phyloP scores from a whole-genome alignment of 176 grass and related monocot genomes.

The Eleusine coracana region DNA sequence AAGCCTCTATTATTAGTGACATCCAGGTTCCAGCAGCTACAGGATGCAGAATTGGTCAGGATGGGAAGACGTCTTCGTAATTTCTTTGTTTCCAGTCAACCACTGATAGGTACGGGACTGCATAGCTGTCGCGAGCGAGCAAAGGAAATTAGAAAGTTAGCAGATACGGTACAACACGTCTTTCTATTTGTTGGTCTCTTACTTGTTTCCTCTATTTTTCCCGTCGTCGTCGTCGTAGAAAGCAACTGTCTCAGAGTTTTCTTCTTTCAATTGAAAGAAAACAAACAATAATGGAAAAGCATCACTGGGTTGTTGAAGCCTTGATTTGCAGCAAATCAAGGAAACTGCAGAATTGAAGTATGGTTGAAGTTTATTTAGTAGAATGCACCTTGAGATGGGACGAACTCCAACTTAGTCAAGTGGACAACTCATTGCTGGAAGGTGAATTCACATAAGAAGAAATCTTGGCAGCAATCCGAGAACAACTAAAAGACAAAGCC shows the following conservation, averaged over 20 bases:
- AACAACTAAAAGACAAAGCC: no score
- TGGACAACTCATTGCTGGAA: no score
- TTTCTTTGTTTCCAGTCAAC: not conserved
- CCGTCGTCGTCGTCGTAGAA: no score
- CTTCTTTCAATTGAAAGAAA: not conserved
- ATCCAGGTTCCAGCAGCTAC: not conserved
- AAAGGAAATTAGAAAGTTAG: not conserved
- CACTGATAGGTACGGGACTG: constrained; percentile 31
- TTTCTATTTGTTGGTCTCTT: not conserved
- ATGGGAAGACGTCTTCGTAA: no score
- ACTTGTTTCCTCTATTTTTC: not conserved
- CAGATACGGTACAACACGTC: not conserved
- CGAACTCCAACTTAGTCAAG: no score
- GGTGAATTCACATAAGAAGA: no score
- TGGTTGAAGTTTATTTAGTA: not conserved
- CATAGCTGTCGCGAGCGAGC: constrained; percentile 17
- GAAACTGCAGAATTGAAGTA: not conserved
- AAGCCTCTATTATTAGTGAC: no score
- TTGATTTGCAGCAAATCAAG: not conserved
- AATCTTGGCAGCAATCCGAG: no score
- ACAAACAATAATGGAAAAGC: not conserved
- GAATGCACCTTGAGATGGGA: not conserved
- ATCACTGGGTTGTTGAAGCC: not conserved
- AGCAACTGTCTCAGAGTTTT: not conserved
- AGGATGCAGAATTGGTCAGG: no score